Conservation (phyloP, 352 stramenopile genomes). For the Phytophthora nicotianae region DNA sequence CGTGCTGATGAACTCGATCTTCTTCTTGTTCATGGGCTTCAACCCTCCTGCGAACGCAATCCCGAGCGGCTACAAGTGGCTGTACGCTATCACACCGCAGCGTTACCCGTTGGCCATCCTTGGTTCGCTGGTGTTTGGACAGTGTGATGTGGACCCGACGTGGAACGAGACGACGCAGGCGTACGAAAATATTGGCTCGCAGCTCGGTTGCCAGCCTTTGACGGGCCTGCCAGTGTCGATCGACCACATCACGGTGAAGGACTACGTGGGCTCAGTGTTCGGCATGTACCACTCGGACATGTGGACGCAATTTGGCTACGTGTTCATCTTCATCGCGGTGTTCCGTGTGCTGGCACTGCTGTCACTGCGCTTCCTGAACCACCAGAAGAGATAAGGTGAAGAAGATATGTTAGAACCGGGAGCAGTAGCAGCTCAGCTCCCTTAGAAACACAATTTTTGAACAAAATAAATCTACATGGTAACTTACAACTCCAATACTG, state of each 20-base stretch:
- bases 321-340: conserved; percentile 43
- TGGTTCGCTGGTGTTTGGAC: conserved; percentile 27
- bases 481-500: conserved; percentile 10
- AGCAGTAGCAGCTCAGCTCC: neutral
- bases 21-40: conserved; percentile 37
- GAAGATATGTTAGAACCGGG: neutral
- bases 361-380: conserved; percentile 42
- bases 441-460: conserved; percentile 8
- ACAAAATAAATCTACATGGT: conserved; percentile 14
- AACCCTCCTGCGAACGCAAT: conserved; percentile 31
- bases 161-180: conserved; percentile 28
- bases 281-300: conserved; percentile 20
- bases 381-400: conserved; percentile 40
- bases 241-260: conserved; percentile 36
- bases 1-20: conserved; percentile 33
- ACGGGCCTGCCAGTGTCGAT: conserved; percentile 28
- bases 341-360: conserved; percentile 41
- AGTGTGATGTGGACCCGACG: conserved; percentile 22
- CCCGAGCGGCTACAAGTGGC: conserved; percentile 30
- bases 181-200: conserved; percentile 24
- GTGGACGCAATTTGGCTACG: conserved; percentile 23
- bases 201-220: conserved; percentile 23
- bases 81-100: conserved; percentile 39
- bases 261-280: conserved; percentile 44
- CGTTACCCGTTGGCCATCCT: conserved; percentile 30